Percentiles rank a stretch among this genome's conserved stretches.
Conservation (phyloP, 108 stramenopile species). For the Mediolabrus comicus region DNA sequence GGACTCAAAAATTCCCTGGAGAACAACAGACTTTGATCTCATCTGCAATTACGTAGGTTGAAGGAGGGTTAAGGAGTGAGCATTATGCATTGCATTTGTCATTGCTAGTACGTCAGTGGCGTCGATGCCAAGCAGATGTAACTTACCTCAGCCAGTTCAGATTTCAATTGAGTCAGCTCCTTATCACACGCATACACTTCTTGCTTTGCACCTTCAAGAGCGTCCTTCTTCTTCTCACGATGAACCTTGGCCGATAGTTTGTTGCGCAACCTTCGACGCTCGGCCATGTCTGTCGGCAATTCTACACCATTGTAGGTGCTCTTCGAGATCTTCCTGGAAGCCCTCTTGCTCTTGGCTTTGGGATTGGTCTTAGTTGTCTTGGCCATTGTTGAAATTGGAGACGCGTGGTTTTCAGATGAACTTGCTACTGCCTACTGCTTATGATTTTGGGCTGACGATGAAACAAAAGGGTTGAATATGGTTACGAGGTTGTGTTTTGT, state of each 20-base stretch:
- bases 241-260: neutral
- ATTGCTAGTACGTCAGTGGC: neutral
- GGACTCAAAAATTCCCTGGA: neutral
- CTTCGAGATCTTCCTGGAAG: neutral
- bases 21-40: neutral
- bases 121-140: neutral
- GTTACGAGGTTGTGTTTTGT: too few species aligned
- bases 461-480: too few species aligned
- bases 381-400: neutral
- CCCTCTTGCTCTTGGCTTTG: neutral
- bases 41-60: neutral
- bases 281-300: neutral
- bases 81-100: neutral
- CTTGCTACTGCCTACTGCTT: too few species aligned
- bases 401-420: neutral
- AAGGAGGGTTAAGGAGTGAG: neutral
- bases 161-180: neutral
- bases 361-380: neutral
- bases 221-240: conserved; percentile 4
- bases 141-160: neutral
- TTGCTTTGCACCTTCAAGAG: neutral
- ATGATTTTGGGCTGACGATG: too few species aligned
- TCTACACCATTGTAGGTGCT: neutral
- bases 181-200: neutral
- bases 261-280: neutral